Percentiles rank a stretch among this genome's conserved stretches.
Evolutionary conservation across 2,329 filamentous ascomycete genomes (phyloP).

Genomic region (Talaromyces sp.): DNA sequence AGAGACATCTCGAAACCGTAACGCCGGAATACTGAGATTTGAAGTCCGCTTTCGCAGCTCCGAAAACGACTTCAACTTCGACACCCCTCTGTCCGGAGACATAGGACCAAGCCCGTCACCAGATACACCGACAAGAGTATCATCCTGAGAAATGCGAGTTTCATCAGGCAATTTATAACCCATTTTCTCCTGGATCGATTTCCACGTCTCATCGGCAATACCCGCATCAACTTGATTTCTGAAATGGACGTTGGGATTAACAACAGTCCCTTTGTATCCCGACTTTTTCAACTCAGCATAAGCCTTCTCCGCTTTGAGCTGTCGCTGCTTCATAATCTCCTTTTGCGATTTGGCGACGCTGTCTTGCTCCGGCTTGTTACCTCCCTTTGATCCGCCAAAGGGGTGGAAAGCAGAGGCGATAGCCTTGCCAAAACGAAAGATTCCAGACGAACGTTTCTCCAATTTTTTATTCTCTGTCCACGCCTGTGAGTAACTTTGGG

Average conservation of each 20-base stretch:
- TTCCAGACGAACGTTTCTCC: slow-evolving; percentile 40
- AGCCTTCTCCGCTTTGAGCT: slow-evolving; percentile 48
- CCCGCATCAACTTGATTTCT: slow-evolving; percentile 20
- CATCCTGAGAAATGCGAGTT: slow-evolving; percentile 17
- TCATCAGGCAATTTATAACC: slow-evolving; percentile 21
- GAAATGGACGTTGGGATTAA: neutral
- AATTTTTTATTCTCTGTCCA: slow-evolving; percentile 19
- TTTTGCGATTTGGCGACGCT: slow-evolving; percentile 35
- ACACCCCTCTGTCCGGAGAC: slow-evolving; percentile 23
- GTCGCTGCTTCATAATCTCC: slow-evolving; percentile 42
- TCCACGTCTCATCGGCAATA: slow-evolving; percentile 35
- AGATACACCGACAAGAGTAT: slow-evolving; percentile 9
- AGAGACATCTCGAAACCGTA: slow-evolving; percentile 27
- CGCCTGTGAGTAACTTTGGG: slow-evolving; percentile 18
- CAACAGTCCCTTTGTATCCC: slow-evolving; percentile 45
- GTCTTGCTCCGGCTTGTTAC: slow-evolving; percentile 35
- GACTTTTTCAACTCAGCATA: slow-evolving; percentile 55
- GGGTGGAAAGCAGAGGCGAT: slow-evolving; percentile 55
- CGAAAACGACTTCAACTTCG: slow-evolving; percentile 33
- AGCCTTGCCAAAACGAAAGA: slow-evolving; percentile 56
- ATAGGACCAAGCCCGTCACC: slow-evolving; percentile 4
- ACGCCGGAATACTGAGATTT: slow-evolving; percentile 27
- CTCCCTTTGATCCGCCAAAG: slow-evolving; percentile 45
- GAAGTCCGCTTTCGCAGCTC: slow-evolving; percentile 36
- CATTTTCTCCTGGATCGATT: slow-evolving; percentile 32